Base-by-base conservation (phyloP, 805 yeast species). In the Myxozyma neotropica region DNA sequence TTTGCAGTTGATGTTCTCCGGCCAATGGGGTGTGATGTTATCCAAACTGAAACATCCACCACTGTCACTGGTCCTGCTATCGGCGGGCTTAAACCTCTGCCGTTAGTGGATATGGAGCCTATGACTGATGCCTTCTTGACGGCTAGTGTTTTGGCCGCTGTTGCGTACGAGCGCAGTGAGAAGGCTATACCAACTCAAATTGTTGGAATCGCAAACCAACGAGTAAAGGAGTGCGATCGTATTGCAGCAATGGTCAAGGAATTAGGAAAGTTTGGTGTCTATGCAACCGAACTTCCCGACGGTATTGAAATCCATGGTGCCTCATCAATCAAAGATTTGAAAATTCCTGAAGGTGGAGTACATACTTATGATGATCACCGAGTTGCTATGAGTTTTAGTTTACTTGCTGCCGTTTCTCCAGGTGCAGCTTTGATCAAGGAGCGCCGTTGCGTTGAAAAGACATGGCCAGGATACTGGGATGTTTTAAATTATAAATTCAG, bases 401-500 rank as follows among this genome's bases (percentile, higher is more conserved):
- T 94, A 59, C 76, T 94, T 54, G 93, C 97, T 3, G 90, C 96
- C 36, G 78, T 89, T 68, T 81, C 83, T 51, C 68, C 70, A 0
- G 78, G 77, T 2, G 85, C 88, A 0, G 93, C 88, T 0, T 77
- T 84, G 64, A 84, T 94, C 59, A 83, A 86, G 66, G 97, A 93
- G 71, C 84, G 97, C 75, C 83, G 87, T 26, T 90, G 97, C 72
- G 95, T 97, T 1, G 95, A 93, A 58, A 94, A 94, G 77, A 94
- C 99, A 0, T 94, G 99, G 99, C 99, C 99, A 21, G 98, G 97
- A 39, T 94, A 99, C 99, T 94, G 99, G 99, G 99, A 94, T 75
- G 81, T 85, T 36, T 78, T 94, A 64, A 91, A 85, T 71, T 81
- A 87, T 51, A 75, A 80, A 49, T 83, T 94, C 68, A 81, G 84